These are phyloP conservation scores for Castanea crenata DNA, from an alignment of 306 rosid species.

Conservation along the genomic window DNA sequence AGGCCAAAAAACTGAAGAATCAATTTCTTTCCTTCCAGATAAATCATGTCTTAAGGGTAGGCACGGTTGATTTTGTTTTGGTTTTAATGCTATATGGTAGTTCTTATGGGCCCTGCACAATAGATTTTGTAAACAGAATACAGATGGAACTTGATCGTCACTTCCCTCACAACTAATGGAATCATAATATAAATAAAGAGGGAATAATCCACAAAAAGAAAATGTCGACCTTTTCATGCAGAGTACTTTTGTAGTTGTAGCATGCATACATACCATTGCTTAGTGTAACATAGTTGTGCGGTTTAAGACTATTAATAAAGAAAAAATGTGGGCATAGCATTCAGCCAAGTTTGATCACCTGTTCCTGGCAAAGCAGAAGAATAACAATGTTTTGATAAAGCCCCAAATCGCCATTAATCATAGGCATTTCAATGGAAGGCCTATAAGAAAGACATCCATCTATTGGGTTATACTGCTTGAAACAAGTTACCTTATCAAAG, in stretches of 20 bases:
- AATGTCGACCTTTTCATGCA: neutral
- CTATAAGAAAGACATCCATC: too few relatives aligned
- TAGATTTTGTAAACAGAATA: neutral
- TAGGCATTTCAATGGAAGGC: too few relatives aligned
- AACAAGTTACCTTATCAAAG: too few relatives aligned
- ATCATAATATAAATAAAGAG: neutral
- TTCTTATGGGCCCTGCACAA: neutral
- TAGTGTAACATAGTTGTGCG: neutral
- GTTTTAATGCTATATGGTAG: neutral
- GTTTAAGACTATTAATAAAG: neutral
- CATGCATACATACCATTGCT: neutral
- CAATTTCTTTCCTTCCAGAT: conserved; percentile 72
- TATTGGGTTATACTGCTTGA: too few relatives aligned
- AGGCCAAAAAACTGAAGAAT: conserved; percentile 69
- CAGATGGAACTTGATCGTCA: neutral
- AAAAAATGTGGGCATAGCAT: neutral
- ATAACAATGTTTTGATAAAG: neutral
- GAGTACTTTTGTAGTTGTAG: neutral
- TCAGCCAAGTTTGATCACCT: neutral
- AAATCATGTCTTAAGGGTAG: conserved; percentile 82
- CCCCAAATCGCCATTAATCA: neutral
- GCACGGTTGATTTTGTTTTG: conserved; percentile 27
- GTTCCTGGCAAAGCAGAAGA: neutral
- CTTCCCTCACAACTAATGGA: neutral
- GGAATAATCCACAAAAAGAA: neutral